A percentile compares a stretch with the other conserved stretches of the same genome.
phyloP scores from a whole-genome alignment of 2,329 filamentous ascomycete species.

The Phymatotrichopsis omnivora region DNA sequence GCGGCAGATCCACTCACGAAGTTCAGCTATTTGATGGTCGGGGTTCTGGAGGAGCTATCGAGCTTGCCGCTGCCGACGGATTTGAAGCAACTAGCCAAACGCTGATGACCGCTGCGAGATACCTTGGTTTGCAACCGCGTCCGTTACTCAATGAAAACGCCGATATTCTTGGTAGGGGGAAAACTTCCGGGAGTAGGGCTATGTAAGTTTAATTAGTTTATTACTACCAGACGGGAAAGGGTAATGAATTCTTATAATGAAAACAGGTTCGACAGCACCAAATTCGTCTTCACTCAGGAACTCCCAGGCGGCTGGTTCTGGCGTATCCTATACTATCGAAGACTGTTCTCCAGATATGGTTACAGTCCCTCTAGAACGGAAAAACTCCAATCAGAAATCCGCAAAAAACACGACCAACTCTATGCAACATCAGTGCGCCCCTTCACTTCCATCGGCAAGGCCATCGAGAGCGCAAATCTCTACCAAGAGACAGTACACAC shows the following conservation, averaged over 20 bases:
- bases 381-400: conserved; percentile 38
- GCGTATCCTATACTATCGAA: conserved; percentile 6
- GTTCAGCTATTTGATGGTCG: not conserved
- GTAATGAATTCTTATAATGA: conserved; percentile 1
- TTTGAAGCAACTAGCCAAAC: conserved; percentile 11
- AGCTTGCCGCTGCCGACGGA: conserved; percentile 10
- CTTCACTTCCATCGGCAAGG: conserved; percentile 62
- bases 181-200: conserved; percentile 7
- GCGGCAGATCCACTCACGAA: conserved; percentile 76
- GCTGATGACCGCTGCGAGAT: conserved; percentile 3
- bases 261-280: conserved; percentile 13
- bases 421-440: conserved; percentile 77
- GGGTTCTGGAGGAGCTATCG: conserved; percentile 1
- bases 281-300: conserved; percentile 8
- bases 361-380: conserved; percentile 6
- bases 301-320: conserved; percentile 19
- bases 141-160: conserved; percentile 12
- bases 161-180: conserved; percentile 14
- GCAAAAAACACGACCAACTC: conserved; percentile 63
- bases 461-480: conserved; percentile 57
- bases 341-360: conserved; percentile 16
- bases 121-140: conserved; percentile 2
- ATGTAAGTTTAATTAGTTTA: conserved; percentile 18
- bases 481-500: conserved; percentile 55
- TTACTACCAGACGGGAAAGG: not conserved